These are phyloP conservation scores for Leccinum proximum DNA, from an alignment of 1,284 basidiomycete species.

Conservation along the genomic window DNA sequence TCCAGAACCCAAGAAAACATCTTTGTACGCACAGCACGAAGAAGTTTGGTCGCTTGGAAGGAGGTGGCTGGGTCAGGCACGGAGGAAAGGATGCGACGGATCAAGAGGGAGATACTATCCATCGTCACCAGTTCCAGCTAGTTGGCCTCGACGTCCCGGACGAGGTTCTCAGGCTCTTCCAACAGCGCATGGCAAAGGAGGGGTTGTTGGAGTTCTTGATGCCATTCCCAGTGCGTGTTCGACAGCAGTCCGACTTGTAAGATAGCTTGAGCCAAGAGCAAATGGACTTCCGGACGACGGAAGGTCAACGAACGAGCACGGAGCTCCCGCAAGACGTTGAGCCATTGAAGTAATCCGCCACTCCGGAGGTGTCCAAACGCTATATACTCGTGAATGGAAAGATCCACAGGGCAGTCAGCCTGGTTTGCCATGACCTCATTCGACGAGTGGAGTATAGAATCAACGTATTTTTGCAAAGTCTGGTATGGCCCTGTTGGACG, in stretches of 20 bases:
- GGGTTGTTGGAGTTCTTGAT: slow-evolving; percentile 28
- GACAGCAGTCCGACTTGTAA: slow-evolving; percentile 39
- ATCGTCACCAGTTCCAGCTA: slow-evolving; percentile 41
- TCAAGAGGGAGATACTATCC: slow-evolving; percentile 33
- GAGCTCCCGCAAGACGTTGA: slow-evolving; percentile 44
- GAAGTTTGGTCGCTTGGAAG: slow-evolving; percentile 18
- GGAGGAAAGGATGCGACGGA: slow-evolving; percentile 34
- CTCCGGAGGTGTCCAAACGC: slow-evolving; percentile 42
- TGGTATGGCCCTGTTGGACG: slow-evolving; percentile 31
- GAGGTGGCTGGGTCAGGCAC: slow-evolving; percentile 10
- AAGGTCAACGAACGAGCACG: slow-evolving; percentile 35
- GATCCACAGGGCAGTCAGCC: slow-evolving; percentile 31
- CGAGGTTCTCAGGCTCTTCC: slow-evolving; percentile 29
- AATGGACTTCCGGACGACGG: slow-evolving; percentile 35
- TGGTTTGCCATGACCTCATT: slow-evolving; percentile 44
- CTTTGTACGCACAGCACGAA: slow-evolving; percentile 31
- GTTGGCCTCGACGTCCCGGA: slow-evolving; percentile 34
- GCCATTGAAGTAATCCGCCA: slow-evolving; percentile 44
- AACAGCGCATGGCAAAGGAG: slow-evolving; percentile 36
- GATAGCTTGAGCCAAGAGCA: slow-evolving; percentile 38
- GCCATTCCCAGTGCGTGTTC: slow-evolving; percentile 28
- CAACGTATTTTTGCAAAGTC: slow-evolving; percentile 35
- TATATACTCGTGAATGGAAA: slow-evolving; percentile 42
- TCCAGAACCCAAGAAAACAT: slow-evolving; percentile 36
- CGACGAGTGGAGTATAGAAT: slow-evolving; percentile 35